Conservation (phyloP, 495 filamentous ascomycete species). For the Apodospora peruviana region DNA sequence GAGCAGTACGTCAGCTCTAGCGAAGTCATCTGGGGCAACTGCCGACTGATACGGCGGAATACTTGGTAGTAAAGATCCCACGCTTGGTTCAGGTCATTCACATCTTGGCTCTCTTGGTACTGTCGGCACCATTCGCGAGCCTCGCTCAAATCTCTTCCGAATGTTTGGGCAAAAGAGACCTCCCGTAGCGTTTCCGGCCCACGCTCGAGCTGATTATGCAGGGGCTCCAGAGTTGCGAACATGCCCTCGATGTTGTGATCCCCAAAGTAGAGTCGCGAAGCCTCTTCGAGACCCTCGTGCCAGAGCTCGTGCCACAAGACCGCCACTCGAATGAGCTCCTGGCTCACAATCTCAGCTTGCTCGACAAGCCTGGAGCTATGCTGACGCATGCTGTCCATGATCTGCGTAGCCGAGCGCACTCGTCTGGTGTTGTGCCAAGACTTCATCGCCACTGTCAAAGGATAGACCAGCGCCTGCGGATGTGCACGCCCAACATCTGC, state of each 20-base stretch:
- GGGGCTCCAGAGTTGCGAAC: conserved; percentile 82
- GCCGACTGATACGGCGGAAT: conserved; percentile 91
- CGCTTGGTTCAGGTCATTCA: conserved; percentile 91
- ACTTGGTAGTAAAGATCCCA: conserved; percentile 99
- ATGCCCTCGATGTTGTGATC: conserved; percentile 96
- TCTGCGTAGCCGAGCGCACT: conserved; percentile 75
- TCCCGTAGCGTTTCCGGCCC: conserved; percentile 91
- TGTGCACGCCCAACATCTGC: conserved; percentile 89
- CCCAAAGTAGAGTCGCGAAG: conserved; percentile 85
- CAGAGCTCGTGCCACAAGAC: conserved; percentile 98
- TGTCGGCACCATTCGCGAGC: conserved; percentile 91
- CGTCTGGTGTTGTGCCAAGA: conserved; percentile 69
- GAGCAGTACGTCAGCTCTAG: conserved; percentile 97
- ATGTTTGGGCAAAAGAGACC: conserved; percentile 96
- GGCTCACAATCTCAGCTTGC: conserved; percentile 89
- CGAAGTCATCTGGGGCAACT: conserved; percentile 82
- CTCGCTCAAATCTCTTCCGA: conserved; percentile 89
- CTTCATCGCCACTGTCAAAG: conserved; percentile 98
- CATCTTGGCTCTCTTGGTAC: conserved; percentile 79
- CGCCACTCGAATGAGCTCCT: conserved; percentile 91
- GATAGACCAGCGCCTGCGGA: conserved; percentile 97
- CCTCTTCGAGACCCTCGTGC: conserved; percentile 98
- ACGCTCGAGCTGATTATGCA: conserved; percentile 84
- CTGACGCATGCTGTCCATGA: conserved; percentile 97
- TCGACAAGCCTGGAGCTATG: conserved; percentile 92